Conservation (phyloP, 176 grass and related monocot species). For the Elymus sibiricus region DNA sequence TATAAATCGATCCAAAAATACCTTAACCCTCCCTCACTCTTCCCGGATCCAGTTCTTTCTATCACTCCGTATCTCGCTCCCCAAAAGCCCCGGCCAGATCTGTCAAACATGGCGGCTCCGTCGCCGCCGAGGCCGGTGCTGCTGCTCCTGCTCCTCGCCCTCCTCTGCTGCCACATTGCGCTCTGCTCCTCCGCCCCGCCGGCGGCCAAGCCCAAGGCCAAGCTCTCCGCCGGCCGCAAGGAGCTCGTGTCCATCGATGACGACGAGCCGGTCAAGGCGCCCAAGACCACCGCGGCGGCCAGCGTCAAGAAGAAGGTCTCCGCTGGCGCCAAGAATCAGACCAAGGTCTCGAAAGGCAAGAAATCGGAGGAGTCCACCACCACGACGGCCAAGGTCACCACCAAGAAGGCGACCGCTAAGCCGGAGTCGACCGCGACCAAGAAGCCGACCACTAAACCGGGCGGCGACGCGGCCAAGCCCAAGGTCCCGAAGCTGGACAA, state of each 20-base stretch:
- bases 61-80: background rate
- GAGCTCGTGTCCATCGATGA: conserved; percentile 9
- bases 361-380: conserved; percentile 52
- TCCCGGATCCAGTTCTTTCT: conserved; percentile 20
- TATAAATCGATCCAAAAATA: conserved; percentile 25
- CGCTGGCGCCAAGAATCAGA: conserved; percentile 60
- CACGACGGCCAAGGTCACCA: conserved; percentile 5
- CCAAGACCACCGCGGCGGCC: conserved; percentile 2
- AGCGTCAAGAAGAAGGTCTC: conserved; percentile 48
- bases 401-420: conserved; percentile 21
- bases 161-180: conserved; percentile 61
- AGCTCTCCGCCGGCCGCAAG: conserved; percentile 38
- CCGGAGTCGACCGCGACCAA: background rate
- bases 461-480: background rate
- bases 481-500: conserved; percentile 36
- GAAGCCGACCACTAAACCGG: background rate
- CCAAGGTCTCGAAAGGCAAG: conserved; percentile 64
- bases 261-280: background rate
- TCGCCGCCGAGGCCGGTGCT: conserved; percentile 17
- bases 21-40: conserved; percentile 36
- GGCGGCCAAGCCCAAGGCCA: conserved; percentile 29
- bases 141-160: conserved; percentile 39
- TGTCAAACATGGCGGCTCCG: conserved; percentile 27
- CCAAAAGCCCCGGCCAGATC: background rate
- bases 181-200: conserved; percentile 36